A percentile compares a stretch with the other conserved stretches of the same genome.
These are phyloP conservation scores for Macrophomina tecta DNA, from an alignment of 2,329 filamentous ascomycete genomes.

Conservation along the genomic window DNA sequence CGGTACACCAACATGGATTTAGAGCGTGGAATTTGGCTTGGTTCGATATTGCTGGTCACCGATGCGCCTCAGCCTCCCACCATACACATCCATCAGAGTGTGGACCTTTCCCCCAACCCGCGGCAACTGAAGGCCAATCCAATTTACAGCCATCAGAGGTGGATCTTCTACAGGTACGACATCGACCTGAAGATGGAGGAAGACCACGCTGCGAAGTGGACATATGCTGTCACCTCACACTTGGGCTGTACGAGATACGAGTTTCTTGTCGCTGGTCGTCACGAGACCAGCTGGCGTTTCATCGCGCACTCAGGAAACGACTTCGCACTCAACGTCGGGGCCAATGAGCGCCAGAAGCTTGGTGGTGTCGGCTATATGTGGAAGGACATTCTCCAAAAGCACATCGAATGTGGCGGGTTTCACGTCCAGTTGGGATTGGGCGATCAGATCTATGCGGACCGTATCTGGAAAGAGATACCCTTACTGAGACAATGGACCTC, in stretches of 20 bases:
- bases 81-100: slow-evolving; percentile 90
- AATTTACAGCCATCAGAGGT: slow-evolving; percentile 89
- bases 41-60: slow-evolving; percentile 91
- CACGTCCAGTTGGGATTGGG: slow-evolving; percentile 91
- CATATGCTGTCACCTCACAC: slow-evolving; percentile 96
- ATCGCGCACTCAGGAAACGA: slow-evolving; percentile 96
- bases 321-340: slow-evolving; percentile 85
- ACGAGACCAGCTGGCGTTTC: slow-evolving; percentile 94
- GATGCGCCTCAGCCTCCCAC: slow-evolving; percentile 92
- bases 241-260: slow-evolving; percentile 98
- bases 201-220: slow-evolving; percentile 80
- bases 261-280: slow-evolving; percentile 88
- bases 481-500: slow-evolving; percentile 93
- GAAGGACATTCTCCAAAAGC: slow-evolving; percentile 98
- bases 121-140: slow-evolving; percentile 80
- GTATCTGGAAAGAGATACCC: slow-evolving; percentile 95
- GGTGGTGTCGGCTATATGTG: slow-evolving; percentile 96
- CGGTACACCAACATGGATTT: slow-evolving; percentile 97
- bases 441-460: slow-evolving; percentile 93
- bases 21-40: slow-evolving; percentile 87
- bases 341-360: slow-evolving; percentile 82
- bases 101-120: slow-evolving; percentile 90
- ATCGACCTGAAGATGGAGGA: slow-evolving; percentile 91
- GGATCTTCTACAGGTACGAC: slow-evolving; percentile 96
- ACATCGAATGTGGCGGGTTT: slow-evolving; percentile 93